Conservation (phyloP, 208 protist genomes). For the Angomonas ambiguus region DNA sequence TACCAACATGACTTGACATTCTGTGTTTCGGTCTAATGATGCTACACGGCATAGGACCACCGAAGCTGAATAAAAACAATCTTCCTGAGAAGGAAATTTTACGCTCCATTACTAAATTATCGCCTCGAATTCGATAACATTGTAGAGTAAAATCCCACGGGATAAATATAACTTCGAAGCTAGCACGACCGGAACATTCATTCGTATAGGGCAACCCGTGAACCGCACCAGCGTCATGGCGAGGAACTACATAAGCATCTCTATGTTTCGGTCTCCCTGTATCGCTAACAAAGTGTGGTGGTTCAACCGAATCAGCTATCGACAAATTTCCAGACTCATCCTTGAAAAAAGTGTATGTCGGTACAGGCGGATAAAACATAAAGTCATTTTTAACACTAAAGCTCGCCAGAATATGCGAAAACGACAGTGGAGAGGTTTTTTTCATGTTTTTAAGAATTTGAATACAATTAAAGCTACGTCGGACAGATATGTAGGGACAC, state of each 20-base stretch:
- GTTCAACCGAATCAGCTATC: conserved; percentile 14
- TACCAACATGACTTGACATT: conserved; percentile 43
- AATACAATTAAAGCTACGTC: conserved; percentile 25
- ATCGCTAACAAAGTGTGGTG: conserved; percentile 19
- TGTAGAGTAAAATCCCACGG: conserved; percentile 31
- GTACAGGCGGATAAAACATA: conserved; percentile 47
- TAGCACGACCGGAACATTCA: not conserved
- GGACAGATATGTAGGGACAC: conserved; percentile 31
- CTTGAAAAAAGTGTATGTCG: conserved; percentile 28
- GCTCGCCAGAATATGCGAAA: conserved; percentile 25
- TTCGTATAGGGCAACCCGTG: conserved; percentile 3
- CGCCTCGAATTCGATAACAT: conserved; percentile 27
- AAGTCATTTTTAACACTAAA: conserved; percentile 47
- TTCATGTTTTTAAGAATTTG: not conserved
- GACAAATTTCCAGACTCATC: conserved; percentile 19
- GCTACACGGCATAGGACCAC: conserved; percentile 36
- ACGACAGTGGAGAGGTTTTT: conserved; percentile 23
- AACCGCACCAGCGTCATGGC: not conserved
- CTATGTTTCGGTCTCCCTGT: not conserved
- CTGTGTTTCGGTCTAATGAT: conserved; percentile 32
- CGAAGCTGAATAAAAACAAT: conserved; percentile 15
- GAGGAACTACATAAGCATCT: not conserved
- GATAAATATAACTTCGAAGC: conserved; percentile 36
- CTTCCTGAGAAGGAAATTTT: conserved; percentile 18
- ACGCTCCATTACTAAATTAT: conserved; percentile 27